These are phyloP conservation scores for Clavispora asparagi DNA, from an alignment of 805 yeast species.

Conservation along the genomic window DNA sequence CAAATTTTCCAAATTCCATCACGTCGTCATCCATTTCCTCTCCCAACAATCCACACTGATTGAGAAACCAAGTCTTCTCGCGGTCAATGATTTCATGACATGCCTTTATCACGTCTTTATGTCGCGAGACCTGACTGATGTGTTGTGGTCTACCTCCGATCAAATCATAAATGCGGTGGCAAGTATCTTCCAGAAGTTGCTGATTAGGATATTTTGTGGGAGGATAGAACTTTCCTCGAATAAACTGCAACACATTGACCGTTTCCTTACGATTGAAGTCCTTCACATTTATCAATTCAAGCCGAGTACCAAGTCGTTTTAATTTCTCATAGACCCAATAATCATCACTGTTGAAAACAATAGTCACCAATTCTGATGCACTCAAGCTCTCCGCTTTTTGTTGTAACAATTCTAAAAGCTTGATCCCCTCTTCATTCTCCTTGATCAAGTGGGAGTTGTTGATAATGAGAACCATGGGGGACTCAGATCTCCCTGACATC, in stretches of 20 bases:
- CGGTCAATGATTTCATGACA: slow-evolving; percentile 69
- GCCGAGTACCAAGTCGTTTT: slow-evolving; percentile 63
- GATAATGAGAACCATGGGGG: slow-evolving; percentile 65
- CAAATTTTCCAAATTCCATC: slow-evolving; percentile 75
- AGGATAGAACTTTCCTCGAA: slow-evolving; percentile 41
- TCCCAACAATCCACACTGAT: slow-evolving; percentile 76
- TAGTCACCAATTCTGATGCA: slow-evolving; percentile 66
- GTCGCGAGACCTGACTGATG: slow-evolving; percentile 62
- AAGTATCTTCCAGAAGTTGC: slow-evolving; percentile 27
- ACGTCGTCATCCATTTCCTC: slow-evolving; percentile 84
- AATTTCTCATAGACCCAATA: slow-evolving; percentile 83
- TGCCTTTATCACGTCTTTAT: slow-evolving; percentile 50
- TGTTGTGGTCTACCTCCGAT: slow-evolving; percentile 87
- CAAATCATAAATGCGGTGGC: slow-evolving; percentile 56
- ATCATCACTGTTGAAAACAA: slow-evolving; percentile 76
- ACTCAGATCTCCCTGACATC: slow-evolving; percentile 27
- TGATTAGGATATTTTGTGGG: slow-evolving; percentile 31
- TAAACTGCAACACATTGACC: slow-evolving; percentile 45
- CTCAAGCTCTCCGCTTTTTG: slow-evolving; percentile 78
- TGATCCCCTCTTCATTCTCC: slow-evolving; percentile 68
- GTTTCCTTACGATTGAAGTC: slow-evolving; percentile 57
- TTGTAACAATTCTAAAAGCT: slow-evolving; percentile 67
- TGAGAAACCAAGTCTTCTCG: slow-evolving; percentile 81
- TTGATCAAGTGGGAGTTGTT: slow-evolving; percentile 72
- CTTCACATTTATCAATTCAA: slow-evolving; percentile 65